Evolutionary conservation across 1,139 yeast species (phyloP), one percentile per base, ranked within the genome.

Genomic region (Hansenula sp.): DNA sequence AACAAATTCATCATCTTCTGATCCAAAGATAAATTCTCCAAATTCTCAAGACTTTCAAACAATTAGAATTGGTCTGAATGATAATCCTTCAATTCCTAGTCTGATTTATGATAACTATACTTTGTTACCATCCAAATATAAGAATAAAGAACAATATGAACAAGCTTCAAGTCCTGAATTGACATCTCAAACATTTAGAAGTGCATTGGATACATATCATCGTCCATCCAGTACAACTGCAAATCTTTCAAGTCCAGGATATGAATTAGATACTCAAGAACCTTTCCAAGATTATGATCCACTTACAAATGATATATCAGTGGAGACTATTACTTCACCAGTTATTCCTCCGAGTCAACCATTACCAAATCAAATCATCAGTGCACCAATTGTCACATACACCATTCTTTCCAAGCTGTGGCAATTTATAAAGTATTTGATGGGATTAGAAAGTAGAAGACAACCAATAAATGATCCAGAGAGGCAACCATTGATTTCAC

Each of bases 401-500:
- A 25, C 34, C 16, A 24, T 27, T 16, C 12, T 25, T n/a, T 3
- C 22, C 3, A 33, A 24, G n/a, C 13, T 25, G 2, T 3, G 12
- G 3, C 24, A 18, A 18, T 33, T 33, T n/a, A 12, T 33, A 6
- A 33, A 18, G n/a, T 33, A 33, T 18, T 13, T 33, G 6, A n/a
- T 18, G 13, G 35, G 35, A 3, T 24, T 6, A 33, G 6, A 25
- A 8, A 20, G 20, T 14, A 21, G 21, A 24, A 16, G 14, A 11
- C 25, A 14, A 12, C 32, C 32, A 13, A 20, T 21, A 9, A 6
- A 14, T 7, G 37, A 34, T 29, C 42, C 47, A 16, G 53, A 51
- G 29, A 45, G 52, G 37, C 53, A 50, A 28, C 54, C 53, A 1
- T 46, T 46, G 14, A 13, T 52, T 12, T 31, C 41, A 13, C 40